A percentile compares a stretch with the other conserved stretches of the same genome.
phyloP scores from a whole-genome alignment of 2,329 filamentous ascomycete species.

The Penicillium sp. region DNA sequence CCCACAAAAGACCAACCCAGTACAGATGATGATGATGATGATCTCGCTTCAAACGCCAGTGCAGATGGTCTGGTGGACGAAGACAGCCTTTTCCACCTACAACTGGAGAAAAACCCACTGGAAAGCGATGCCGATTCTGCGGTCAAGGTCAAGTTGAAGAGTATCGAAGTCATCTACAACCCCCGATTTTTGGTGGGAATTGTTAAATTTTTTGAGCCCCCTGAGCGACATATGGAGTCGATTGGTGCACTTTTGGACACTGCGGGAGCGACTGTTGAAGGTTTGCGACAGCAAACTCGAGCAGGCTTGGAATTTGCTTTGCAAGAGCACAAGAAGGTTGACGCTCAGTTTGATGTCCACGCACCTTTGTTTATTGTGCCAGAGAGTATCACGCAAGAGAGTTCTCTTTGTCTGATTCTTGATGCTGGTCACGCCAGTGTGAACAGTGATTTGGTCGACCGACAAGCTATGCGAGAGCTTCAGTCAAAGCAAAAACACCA shows the following conservation, averaged over 20 bases:
- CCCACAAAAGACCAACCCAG: constrained; percentile 42
- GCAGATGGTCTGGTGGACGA: constrained; percentile 49
- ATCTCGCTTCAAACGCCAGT: constrained; percentile 40
- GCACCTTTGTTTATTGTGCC: constrained; percentile 95
- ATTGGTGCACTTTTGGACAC: constrained; percentile 94
- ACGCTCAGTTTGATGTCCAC: constrained; percentile 91
- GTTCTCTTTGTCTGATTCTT: constrained; percentile 84
- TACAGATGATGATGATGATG: constrained; percentile 33
- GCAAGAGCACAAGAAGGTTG: constrained; percentile 96
- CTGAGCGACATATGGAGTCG: constrained; percentile 96
- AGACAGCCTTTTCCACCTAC: constrained; percentile 87
- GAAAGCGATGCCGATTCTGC: constrained; percentile 90
- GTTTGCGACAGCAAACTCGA: constrained; percentile 89
- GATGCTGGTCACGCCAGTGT: constrained; percentile 96
- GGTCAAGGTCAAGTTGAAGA: constrained; percentile 86
- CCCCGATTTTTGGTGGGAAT: constrained; percentile 88
- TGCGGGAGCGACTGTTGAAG: constrained; percentile 92
- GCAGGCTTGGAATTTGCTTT: constrained; percentile 94
- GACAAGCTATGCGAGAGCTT: constrained; percentile 83
- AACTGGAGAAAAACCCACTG: constrained; percentile 92
- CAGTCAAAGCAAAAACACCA: constrained; percentile 85
- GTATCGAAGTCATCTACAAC: constrained; percentile 96
- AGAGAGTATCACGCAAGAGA: constrained; percentile 79
- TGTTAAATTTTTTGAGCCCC: constrained; percentile 92
- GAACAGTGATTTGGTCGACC: constrained; percentile 89